A percentile compares a stretch with the other conserved stretches of the same genome.
phyloP scores from a whole-genome alignment of 148 eudicot species.

The Vaccinium vitisidaea region DNA sequence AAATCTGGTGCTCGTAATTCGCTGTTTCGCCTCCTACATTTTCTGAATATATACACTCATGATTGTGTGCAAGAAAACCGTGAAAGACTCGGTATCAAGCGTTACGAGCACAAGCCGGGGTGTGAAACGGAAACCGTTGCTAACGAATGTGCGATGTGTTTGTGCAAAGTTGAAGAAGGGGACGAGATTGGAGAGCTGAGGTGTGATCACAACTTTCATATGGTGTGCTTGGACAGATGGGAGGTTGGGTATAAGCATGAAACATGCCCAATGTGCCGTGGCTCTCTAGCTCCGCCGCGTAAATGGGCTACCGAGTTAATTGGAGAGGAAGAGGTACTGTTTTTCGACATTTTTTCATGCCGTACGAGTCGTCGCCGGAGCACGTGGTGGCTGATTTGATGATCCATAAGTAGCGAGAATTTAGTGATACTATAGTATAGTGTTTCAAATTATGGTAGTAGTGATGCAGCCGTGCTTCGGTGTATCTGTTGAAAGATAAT shows the following conservation, averaged over 20 bases:
- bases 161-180: not conserved
- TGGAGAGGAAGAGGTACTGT: not conserved
- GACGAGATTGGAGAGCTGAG: not conserved
- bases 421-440: too few relatives aligned
- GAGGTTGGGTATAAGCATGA: not conserved
- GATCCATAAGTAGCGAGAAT: too few relatives aligned
- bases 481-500: not conserved
- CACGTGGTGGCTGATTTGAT: conserved; percentile 3
- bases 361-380: not conserved
- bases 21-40: not conserved
- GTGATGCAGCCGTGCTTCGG: not conserved
- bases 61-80: not conserved
- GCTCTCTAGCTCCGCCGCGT: not conserved
- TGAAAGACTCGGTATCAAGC: not conserved
- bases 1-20: not conserved
- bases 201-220: not conserved
- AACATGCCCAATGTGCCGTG: not conserved
- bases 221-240: not conserved
- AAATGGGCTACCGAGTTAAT: not conserved
- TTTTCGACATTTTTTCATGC: not conserved
- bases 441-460: too few relatives aligned
- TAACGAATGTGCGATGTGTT: not conserved
- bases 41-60: not conserved
- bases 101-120: not conserved
- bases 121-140: not conserved